Conservation (phyloP, 192 early-diverging fungal genomes). For the Coemansia sp. region DNA sequence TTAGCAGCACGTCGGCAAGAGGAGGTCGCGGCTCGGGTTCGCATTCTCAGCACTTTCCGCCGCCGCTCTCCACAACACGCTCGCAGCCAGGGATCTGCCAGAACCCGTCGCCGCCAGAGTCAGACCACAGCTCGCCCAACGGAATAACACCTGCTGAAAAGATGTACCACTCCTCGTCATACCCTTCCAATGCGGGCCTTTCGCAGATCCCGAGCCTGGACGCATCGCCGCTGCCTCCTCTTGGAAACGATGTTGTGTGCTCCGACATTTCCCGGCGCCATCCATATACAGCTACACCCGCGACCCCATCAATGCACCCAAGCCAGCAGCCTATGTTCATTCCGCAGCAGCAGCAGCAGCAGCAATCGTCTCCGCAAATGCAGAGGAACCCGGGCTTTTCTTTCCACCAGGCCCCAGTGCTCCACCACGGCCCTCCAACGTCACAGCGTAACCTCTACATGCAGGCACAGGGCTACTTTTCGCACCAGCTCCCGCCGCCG, state of each 20-base stretch:
- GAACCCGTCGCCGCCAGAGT: conserved; percentile 37
- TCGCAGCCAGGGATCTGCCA: conserved; percentile 21
- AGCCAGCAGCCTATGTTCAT: conserved; percentile 3
- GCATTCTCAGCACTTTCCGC: conserved; percentile 18
- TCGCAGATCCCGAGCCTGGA: conserved; percentile 16
- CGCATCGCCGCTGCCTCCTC: conserved; percentile 12
- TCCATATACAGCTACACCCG: conserved; percentile 19
- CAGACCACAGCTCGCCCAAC: conserved; percentile 32
- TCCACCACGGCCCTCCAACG: conserved; percentile 20
- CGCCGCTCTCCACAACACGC: conserved; percentile 39
- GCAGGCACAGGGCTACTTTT: conserved; percentile 33
- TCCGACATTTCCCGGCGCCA: conserved; percentile 14
- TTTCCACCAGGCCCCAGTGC: conserved; percentile 12
- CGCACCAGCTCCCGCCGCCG: conserved; percentile 9
- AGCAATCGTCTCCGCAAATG: not conserved
- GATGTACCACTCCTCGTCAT: conserved; percentile 10
- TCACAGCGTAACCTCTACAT: conserved; percentile 23
- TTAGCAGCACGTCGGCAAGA: conserved; percentile 10
- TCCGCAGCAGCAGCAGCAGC: conserved; percentile 24
- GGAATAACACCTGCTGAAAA: conserved; percentile 11
- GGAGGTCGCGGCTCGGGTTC: not conserved
- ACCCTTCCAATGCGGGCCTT: not conserved
- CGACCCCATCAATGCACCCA: conserved; percentile 9
- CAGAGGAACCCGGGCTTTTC: not conserved
- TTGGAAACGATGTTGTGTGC: conserved; percentile 15